Conservation (phyloP, 176 grass and related monocot species). For the Melocanna baccifera region DNA sequence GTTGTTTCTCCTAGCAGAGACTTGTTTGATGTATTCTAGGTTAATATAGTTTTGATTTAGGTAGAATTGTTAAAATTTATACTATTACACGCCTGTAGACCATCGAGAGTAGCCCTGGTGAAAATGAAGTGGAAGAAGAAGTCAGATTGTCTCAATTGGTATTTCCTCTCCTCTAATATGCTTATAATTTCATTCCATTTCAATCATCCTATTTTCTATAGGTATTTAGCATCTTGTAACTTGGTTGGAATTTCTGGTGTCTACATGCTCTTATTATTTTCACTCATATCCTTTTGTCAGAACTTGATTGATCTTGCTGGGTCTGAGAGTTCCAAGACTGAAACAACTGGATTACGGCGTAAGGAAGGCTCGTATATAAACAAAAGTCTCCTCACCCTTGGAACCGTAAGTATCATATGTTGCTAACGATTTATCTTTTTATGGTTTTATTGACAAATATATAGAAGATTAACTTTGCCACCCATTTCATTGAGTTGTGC, state of each 20-base stretch:
- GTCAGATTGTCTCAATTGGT: slow-evolving; percentile 91
- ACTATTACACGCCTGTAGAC: slow-evolving; percentile 53
- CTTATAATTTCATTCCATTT: slow-evolving; percentile 30
- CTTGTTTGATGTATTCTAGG: slow-evolving; percentile 25
- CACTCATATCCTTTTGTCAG: slow-evolving; percentile 46
- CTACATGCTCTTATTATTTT: slow-evolving; percentile 19
- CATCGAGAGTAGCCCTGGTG: slow-evolving; percentile 88
- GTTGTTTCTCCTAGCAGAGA: slow-evolving; percentile 24
- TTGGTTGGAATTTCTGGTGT: background rate
- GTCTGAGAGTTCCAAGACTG: slow-evolving; percentile 96
- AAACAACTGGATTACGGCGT: slow-evolving; percentile 92
- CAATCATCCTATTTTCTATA: background rate
- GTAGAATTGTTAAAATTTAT: slow-evolving; percentile 25
- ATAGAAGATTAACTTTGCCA: slow-evolving; percentile 7
- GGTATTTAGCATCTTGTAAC: slow-evolving; percentile 12
- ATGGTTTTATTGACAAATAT: slow-evolving; percentile 13
- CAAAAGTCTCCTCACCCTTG: slow-evolving; percentile 96
- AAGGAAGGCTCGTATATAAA: slow-evolving; percentile 99
- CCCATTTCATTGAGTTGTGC: slow-evolving; percentile 12
- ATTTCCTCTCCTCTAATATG: slow-evolving; percentile 36
- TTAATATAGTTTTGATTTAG: slow-evolving; percentile 25
- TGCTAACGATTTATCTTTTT: slow-evolving; percentile 14
- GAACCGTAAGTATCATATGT: slow-evolving; percentile 65
- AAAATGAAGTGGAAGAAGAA: slow-evolving; percentile 74
- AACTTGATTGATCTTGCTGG: slow-evolving; percentile 99